Conservation (phyloP, 805 yeast species). For the Kuraishia piskuri region DNA sequence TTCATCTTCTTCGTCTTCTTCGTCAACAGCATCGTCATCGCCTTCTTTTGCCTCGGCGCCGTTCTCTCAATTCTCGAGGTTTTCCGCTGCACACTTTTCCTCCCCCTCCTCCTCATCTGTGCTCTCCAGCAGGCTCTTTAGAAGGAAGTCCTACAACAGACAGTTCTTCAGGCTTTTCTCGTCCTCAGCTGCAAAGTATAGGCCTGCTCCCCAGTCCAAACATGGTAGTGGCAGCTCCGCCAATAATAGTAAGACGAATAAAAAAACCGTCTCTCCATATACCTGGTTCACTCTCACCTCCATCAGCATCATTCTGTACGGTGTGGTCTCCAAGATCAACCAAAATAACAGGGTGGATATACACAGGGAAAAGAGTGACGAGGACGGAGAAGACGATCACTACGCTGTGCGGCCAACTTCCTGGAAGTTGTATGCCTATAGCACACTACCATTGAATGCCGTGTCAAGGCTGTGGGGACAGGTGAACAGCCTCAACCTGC, state of each 20-base stretch:
- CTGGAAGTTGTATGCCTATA: slow-evolving; percentile 86
- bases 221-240: not conserved
- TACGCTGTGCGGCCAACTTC: slow-evolving; percentile 54
- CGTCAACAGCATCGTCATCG: not conserved
- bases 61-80: too few species aligned
- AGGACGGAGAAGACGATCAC: slow-evolving; percentile 18
- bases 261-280: not conserved
- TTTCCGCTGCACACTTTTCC: not conserved
- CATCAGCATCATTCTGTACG: slow-evolving; percentile 42
- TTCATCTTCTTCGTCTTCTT: too few species aligned
- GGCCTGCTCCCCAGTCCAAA: not conserved
- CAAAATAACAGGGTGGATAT: slow-evolving; percentile 9
- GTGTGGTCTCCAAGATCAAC: slow-evolving; percentile 40
- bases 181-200: slow-evolving; percentile 7
- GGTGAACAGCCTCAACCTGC: slow-evolving; percentile 73
- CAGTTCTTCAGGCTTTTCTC: slow-evolving; percentile 7
- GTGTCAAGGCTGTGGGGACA: slow-evolving; percentile 93
- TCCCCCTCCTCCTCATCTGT: not conserved
- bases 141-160: not conserved
- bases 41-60: too few species aligned
- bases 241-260: slow-evolving; percentile 6
- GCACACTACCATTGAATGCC: slow-evolving; percentile 85
- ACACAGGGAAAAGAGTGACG: slow-evolving; percentile 11
- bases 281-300: slow-evolving; percentile 51
- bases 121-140: not conserved